Percentiles rank a stretch among this genome's conserved stretches.
Evolutionary conservation across 2,329 filamentous ascomycete species (phyloP).

Genomic region (Epichloe elymi): DNA sequence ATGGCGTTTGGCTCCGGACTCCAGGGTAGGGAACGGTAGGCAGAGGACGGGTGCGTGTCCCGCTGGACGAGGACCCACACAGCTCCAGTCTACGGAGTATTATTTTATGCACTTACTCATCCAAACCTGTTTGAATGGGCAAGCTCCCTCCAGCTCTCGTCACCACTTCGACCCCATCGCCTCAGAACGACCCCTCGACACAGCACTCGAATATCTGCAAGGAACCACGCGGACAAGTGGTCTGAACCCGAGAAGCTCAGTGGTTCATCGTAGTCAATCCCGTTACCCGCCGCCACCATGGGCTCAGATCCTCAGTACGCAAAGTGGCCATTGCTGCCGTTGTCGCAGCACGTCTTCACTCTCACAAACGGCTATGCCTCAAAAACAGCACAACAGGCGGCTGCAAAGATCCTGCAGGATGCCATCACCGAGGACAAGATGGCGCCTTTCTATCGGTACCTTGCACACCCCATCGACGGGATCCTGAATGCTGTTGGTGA

Average conservation of each 20-base stretch:
- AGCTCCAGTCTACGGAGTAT: background rate
- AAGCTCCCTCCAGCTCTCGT: conserved; percentile 4
- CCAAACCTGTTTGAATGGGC: background rate
- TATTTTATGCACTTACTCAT: conserved; percentile 4
- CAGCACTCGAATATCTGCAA: background rate
- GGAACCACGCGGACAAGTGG: background rate
- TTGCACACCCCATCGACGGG: conserved; percentile 70
- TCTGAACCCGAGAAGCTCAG: conserved; percentile 5
- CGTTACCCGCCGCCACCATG: conserved; percentile 36
- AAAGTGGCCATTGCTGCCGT: conserved; percentile 68
- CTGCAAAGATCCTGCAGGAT: conserved; percentile 65
- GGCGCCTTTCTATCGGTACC: conserved; percentile 74
- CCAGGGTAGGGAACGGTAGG: background rate
- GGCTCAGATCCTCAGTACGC: conserved; percentile 74
- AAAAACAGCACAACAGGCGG: conserved; percentile 51
- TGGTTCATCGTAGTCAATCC: conserved; percentile 13
- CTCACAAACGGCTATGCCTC: conserved; percentile 68
- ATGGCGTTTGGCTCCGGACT: background rate
- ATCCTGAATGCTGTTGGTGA: conserved; percentile 69
- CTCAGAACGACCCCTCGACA: conserved; percentile 7
- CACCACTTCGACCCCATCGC: background rate
- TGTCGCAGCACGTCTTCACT: conserved; percentile 77
- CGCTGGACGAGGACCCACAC: conserved; percentile 4
- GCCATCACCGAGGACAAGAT: conserved; percentile 75
- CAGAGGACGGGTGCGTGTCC: conserved; percentile 13